Evolutionary conservation across 164 flowering plant species (phyloP), one percentile per base, ranked within the genome.

Genomic region (Aristolochia contorta): DNA sequence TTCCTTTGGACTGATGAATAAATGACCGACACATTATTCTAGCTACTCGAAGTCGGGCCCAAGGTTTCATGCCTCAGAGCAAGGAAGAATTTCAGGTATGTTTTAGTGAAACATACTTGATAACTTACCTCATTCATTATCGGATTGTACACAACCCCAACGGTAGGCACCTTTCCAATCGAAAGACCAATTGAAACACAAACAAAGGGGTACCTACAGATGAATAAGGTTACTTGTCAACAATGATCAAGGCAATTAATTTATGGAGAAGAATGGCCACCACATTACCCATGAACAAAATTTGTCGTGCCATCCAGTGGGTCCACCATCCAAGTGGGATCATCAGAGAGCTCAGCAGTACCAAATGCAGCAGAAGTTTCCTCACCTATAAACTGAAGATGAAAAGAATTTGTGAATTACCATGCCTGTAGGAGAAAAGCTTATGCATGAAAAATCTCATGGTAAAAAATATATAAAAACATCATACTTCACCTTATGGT

Each of bases 231-330:
- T 37, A 37, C 43, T 37, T 37, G 12, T 1, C 5, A 37, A 37
- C 10, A 37, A 8, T 37, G 43, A 8, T 37, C 43, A 37, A 37
- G 43, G 43, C 43, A 37, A 4, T 37, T 37, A 3, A 32, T 37
- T 37, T 8, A 22, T 6, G 16, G 45, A 59, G 41, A 20, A 5
- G 7, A 54, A 22, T 21, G 16, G 12, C 12, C 43, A 0, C 21
- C 14, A 6, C 50, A 53, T 25, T 72, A 84, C 99, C 99, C 95
- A 71, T 94, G 99, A 58, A 94, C 96, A 73, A 94, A 94, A 67
- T 94, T 94, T 12, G 96, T 91, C 5, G 99, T 94, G 60, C 99
- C 99, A 76, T 94, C 99, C 52, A 94, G 82, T 12, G 99, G 99
- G 69, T 94, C 99, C 53, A 94, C 96, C 49, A 94, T 86, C 99